These are phyloP conservation scores for Solanum ossicruentum DNA, from an alignment of 257 asterid species.

Conservation along the genomic window DNA sequence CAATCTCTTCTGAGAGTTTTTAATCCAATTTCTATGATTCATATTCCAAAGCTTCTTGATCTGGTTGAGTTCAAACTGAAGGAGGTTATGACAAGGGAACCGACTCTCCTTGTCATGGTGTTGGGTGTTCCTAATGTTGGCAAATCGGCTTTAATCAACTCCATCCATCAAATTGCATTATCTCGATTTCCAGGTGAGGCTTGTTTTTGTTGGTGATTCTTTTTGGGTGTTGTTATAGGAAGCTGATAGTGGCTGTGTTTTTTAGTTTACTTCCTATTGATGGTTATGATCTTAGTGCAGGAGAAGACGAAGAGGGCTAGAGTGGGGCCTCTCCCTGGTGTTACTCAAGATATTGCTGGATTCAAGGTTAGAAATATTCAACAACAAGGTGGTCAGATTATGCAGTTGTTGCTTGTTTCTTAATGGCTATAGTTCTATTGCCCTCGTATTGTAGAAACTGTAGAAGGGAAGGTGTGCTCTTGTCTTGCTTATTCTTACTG, in stretches of 20 bases:
- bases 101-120: constrained; percentile 89
- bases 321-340: constrained; percentile 97
- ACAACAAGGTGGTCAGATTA: not conserved
- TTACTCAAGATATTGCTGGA: constrained; percentile 99
- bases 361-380: constrained; percentile 43
- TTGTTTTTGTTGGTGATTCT: not conserved
- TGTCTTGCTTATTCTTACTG: not conserved
- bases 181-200: constrained; percentile 70
- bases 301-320: constrained; percentile 77
- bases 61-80: constrained; percentile 84
- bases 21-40: constrained; percentile 3
- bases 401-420: not conserved
- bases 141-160: constrained; percentile 78
- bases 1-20: not conserved
- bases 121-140: constrained; percentile 99
- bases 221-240: not conserved
- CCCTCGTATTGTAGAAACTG: not conserved
- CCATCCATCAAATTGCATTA: constrained; percentile 75
- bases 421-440: not conserved
- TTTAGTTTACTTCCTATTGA: constrained; percentile 1
- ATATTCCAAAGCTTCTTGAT: constrained; percentile 66
- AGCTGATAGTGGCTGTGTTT: not conserved
- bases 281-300: constrained; percentile 59
- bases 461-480: not conserved
- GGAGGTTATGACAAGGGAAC: constrained; percentile 72